Evolutionary conservation across 2,329 filamentous ascomycete species (phyloP), one percentile per base, ranked within the genome.

Genomic region (Ophiosphaerella korrae): DNA sequence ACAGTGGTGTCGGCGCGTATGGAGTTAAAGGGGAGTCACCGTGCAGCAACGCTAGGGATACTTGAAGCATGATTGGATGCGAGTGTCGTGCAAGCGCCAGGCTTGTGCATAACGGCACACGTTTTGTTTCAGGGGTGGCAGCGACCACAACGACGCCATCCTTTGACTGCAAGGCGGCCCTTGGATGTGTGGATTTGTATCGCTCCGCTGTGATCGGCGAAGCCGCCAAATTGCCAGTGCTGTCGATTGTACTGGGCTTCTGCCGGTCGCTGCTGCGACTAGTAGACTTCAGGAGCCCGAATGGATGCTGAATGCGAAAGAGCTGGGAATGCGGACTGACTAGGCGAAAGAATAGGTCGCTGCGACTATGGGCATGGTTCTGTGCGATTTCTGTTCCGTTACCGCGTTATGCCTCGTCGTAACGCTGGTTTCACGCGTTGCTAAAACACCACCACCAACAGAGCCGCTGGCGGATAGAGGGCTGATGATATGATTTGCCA

Each of bases 1-100:
- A 45, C 53, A 52, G 51, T 47, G 45, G 52, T 35, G 60, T 57
- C 45, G 68, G 68, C 70, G 70, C 63, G 64, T 73, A 65, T 61
- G 58, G 55, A 65, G 62, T 60, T 66, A 59, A 65, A 59, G 47
- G 53, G 55, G 62, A 55, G 66, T 64, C 60, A 67, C 63, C 52
- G 33, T 72, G 68, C 68, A 71, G 61, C 49, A 14, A 38, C 40
- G 59, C 54, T 57, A 58, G 52, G 50, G 42, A 13, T 39, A 13
- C 42, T 24, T 23, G 45, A 47, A 37, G 9, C 43, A 8, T 62
- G 63, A 70, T 72, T 72, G 66, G 68, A 9, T 12, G 39, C 26
- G 12, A 13, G 52, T 21, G 33, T 44, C 45, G 53, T 59, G 60
- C 50, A 70, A 65, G 58, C 66, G 66, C 67, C 52, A 53, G 54